Evolutionary conservation across 331 rosid genomes (phyloP), one percentile per base, ranked within the genome.

Genomic region (Saraca asoca): DNA sequence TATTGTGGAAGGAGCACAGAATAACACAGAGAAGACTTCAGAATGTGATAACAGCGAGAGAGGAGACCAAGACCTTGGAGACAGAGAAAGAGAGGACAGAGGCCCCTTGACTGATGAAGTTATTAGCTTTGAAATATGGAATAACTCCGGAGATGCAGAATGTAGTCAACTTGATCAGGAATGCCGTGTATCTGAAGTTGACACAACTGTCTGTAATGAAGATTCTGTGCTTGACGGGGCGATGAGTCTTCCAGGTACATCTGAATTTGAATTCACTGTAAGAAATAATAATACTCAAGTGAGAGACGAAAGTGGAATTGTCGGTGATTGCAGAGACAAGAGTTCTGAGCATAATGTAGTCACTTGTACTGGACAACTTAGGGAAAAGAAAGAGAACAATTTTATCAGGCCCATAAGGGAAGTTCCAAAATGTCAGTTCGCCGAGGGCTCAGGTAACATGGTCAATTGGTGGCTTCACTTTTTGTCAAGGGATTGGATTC

Each of bases 81-180:
- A 20, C 31, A 67, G 39, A 58, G 72, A 31, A 72, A 78, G 67
- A 72, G 80, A 74, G 13, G 62, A 79, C 41, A 62, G 71, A 71
- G 50, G 49, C 24, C 33, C 46, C 54, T 12, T 20, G 41, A 5
- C 78, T 51, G 78, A 83, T 70, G 80, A 86, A 67, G 78, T 64
- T 53, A 69, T 77, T 46, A 58, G 41, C 57, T 61, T 52, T 18
- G 91, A 83, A 81, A 68, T 49, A 51, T 51, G n/a, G 46, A 75
- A 75, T 19, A 76, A 49, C 19, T 34, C 70, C 5, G 8, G 24
- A 42, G 70, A 57, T 43, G 68, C 51, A 41, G 51, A 61, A 35
- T 48, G 45, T 66, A 58, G 75, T 52, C 19, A 17, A 66, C 61
- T 20, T 56, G 42, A 55, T 64, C 34, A 66, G 56, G 31, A 64